phyloP scores from a whole-genome alignment of 2,329 filamentous ascomycete species.

The Chaetomium olivaceum region DNA sequence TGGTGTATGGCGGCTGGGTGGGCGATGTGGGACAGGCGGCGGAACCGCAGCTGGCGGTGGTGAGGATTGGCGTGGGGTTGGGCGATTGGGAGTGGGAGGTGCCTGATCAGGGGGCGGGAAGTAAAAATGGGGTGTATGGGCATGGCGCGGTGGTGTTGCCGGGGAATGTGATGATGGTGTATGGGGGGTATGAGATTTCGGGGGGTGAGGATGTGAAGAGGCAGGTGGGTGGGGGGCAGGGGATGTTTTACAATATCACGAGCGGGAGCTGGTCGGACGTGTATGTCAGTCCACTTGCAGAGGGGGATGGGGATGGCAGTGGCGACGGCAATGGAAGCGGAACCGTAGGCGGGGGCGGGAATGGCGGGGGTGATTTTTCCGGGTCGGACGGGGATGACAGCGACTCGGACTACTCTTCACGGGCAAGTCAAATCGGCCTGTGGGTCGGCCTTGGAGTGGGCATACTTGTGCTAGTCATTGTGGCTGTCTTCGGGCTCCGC shows the following conservation, averaged over 20 bases:
- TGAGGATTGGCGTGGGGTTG: conserved; percentile 74
- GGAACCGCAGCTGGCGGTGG: conserved; percentile 74
- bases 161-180: conserved; percentile 68
- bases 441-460: conserved; percentile 68
- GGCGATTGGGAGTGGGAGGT: conserved; percentile 73
- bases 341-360: conserved; percentile 7
- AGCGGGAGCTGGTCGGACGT: conserved; percentile 54
- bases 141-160: conserved; percentile 65
- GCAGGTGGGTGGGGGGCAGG: conserved; percentile 30
- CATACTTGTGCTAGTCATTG: conserved; percentile 49
- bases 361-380: neutral
- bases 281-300: conserved; percentile 49
- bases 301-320: neutral
- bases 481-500: conserved; percentile 42
- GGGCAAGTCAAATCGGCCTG: conserved; percentile 54
- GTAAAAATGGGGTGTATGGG: conserved; percentile 54
- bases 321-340: conserved; percentile 1
- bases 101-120: conserved; percentile 46
- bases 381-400: neutral
- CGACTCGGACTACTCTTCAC: conserved; percentile 25
- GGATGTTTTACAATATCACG: conserved; percentile 58
- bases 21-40: conserved; percentile 76
- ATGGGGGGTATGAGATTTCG: conserved; percentile 59
- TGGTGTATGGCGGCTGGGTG: conserved; percentile 90
- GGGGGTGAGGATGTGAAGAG: conserved; percentile 40